phyloP scores from a whole-genome alignment of 1,284 basidiomycete genomes.

The Heterobasidion annosum region DNA sequence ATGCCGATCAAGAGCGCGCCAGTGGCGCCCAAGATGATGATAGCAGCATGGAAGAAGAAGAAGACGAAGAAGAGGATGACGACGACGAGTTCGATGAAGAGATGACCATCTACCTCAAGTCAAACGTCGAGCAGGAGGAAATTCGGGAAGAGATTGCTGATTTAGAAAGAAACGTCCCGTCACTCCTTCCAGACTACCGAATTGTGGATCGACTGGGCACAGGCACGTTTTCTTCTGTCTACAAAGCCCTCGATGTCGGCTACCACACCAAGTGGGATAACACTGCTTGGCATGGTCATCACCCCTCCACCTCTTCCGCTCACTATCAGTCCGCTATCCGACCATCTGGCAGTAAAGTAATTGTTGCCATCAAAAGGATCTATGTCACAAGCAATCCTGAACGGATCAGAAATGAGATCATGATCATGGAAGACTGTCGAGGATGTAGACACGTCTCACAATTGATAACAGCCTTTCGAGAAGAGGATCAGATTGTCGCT shows the following conservation, averaged over 20 bases:
- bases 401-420: conserved; percentile 89
- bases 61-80: conserved; percentile 24
- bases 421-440: conserved; percentile 83
- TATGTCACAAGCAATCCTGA: conserved; percentile 94
- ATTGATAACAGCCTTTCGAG: conserved; percentile 89
- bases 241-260: conserved; percentile 86
- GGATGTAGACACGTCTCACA: conserved; percentile 83
- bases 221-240: conserved; percentile 97
- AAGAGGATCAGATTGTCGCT: conserved; percentile 89
- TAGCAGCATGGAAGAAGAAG: background rate
- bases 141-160: conserved; percentile 72
- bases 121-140: conserved; percentile 64
- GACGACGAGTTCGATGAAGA: conserved; percentile 45
- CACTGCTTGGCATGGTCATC: conserved; percentile 64
- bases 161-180: conserved; percentile 51
- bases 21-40: conserved; percentile 1
- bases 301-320: conserved; percentile 50
- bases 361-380: conserved; percentile 95
- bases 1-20: conserved; percentile 17
- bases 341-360: conserved; percentile 43
- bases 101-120: conserved; percentile 42
- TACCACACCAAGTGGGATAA: conserved; percentile 80
- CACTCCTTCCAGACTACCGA: conserved; percentile 63
- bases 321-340: conserved; percentile 45
- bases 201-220: conserved; percentile 91